phyloP scores from a whole-genome alignment of 1,139 yeast species.

The Debaryomycetaceae sp. region DNA sequence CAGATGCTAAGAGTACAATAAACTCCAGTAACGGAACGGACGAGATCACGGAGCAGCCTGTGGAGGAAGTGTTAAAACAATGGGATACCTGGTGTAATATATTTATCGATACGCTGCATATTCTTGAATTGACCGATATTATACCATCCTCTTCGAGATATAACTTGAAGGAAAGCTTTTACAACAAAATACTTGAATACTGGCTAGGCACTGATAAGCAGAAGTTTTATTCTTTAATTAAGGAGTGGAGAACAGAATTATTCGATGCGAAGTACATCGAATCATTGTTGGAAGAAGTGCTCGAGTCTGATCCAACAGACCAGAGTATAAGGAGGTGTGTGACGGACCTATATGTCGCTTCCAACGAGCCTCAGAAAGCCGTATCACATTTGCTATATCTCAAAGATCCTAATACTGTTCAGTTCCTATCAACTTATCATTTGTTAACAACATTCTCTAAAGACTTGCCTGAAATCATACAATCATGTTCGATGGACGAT shows the following conservation, averaged over 20 bases:
- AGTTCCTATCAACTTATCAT: conserved; percentile 60
- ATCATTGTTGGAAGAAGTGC: conserved; percentile 42
- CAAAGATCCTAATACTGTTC: conserved; percentile 53
- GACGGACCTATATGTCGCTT: conserved; percentile 53
- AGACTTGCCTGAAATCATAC: conserved; percentile 51
- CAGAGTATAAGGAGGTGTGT: conserved; percentile 44
- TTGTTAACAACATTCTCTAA: conserved; percentile 49
- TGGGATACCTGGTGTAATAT: conserved; percentile 69
- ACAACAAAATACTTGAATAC: conserved; percentile 49
- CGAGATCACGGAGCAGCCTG: conserved; percentile 26
- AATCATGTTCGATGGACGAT: conserved; percentile 34
- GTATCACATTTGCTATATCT: conserved; percentile 57
- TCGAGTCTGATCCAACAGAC: conserved; percentile 20
- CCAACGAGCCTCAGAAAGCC: conserved; percentile 60
- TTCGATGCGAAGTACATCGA: conserved; percentile 50
- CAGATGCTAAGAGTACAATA: conserved; percentile 28
- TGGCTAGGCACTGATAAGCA: conserved; percentile 41
- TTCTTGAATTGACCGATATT: conserved; percentile 44
- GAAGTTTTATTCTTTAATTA: conserved; percentile 39
- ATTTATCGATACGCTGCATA: conserved; percentile 50
- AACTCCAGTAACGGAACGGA: conserved; percentile 3
- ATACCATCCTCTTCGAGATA: conserved; percentile 49
- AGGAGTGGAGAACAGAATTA: conserved; percentile 57
- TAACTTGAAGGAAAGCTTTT: conserved; percentile 38
- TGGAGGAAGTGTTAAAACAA: conserved; percentile 37